Percentiles rank a stretch among this genome's conserved stretches.
phyloP scores from a whole-genome alignment of 805 yeast genomes.

The Helenozyma baotianmanensis region DNA sequence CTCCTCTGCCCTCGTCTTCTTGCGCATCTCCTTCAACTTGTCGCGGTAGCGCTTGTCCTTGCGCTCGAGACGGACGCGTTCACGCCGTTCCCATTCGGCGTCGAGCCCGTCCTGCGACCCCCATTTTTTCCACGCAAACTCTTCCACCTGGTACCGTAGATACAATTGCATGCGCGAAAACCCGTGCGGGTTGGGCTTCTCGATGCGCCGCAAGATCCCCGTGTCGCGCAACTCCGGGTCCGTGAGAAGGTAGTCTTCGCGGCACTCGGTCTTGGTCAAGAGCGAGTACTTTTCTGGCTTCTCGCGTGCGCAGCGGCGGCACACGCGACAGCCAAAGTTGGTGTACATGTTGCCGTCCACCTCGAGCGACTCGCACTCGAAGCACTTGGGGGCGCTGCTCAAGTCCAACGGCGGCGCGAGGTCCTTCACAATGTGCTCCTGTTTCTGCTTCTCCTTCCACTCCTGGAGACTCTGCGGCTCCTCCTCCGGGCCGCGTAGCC shows the following conservation, averaged over 20 bases:
- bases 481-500: constrained; percentile 24
- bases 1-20: constrained; percentile 88
- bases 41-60: constrained; percentile 74
- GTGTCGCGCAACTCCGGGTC: constrained; percentile 86
- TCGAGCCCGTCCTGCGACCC: constrained; percentile 85
- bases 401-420: constrained; percentile 71
- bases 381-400: constrained; percentile 73
- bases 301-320: constrained; percentile 68
- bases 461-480: constrained; percentile 44
- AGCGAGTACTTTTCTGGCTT: constrained; percentile 85
- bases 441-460: constrained; percentile 44
- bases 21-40: constrained; percentile 82
- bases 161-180: constrained; percentile 91
- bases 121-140: constrained; percentile 91
- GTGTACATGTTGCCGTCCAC: constrained; percentile 68
- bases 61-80: constrained; percentile 62
- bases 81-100: constrained; percentile 86
- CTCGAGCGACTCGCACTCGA: constrained; percentile 77
- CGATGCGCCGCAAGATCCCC: constrained; percentile 65
- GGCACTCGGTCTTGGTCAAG: constrained; percentile 91
- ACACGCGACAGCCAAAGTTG: constrained; percentile 70
- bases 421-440: constrained; percentile 39
- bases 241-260: constrained; percentile 85
- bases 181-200: constrained; percentile 92
- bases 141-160: constrained; percentile 88